phyloP scores from a whole-genome alignment of 805 yeast genomes.

The Sungouiella thailandica region DNA sequence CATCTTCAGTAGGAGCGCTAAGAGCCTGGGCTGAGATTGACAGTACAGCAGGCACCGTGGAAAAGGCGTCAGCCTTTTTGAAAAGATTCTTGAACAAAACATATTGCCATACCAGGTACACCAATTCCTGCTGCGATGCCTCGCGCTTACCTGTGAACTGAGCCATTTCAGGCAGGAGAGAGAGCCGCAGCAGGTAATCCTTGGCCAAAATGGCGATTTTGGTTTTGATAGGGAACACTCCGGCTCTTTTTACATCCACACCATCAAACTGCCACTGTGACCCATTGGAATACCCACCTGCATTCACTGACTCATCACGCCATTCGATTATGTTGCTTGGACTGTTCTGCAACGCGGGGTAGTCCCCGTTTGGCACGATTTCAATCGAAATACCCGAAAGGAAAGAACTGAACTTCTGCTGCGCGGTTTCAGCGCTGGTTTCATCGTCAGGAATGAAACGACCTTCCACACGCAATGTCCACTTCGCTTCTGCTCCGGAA shows the following conservation, averaged over 20 bases:
- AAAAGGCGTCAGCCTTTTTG: constrained; percentile 22
- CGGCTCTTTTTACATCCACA: constrained; percentile 77
- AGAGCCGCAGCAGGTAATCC: constrained; percentile 63
- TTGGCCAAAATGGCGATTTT: constrained; percentile 72
- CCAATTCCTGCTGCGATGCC: constrained; percentile 81
- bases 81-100: constrained; percentile 60
- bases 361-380: constrained; percentile 41
- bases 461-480: constrained; percentile 92
- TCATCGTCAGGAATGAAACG: constrained; percentile 46
- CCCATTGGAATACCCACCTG: constrained; percentile 12
- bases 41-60: constrained; percentile 35
- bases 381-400: constrained; percentile 84
- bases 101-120: constrained; percentile 77
- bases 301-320: constrained; percentile 57
- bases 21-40: constrained; percentile 13
- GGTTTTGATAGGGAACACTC: constrained; percentile 51
- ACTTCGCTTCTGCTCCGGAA: constrained; percentile 42
- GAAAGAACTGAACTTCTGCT: constrained; percentile 40
- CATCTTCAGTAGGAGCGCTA: constrained; percentile 19
- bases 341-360: constrained; percentile 27
- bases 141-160: constrained; percentile 70
- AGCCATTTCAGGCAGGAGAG: constrained; percentile 60
- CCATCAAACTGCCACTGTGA: constrained; percentile 62
- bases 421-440: constrained; percentile 4
- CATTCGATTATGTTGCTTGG: constrained; percentile 67